Evolutionary conservation across 352 stramenopile genomes (phyloP).

Genomic region (Globisporangium echinulatum): DNA sequence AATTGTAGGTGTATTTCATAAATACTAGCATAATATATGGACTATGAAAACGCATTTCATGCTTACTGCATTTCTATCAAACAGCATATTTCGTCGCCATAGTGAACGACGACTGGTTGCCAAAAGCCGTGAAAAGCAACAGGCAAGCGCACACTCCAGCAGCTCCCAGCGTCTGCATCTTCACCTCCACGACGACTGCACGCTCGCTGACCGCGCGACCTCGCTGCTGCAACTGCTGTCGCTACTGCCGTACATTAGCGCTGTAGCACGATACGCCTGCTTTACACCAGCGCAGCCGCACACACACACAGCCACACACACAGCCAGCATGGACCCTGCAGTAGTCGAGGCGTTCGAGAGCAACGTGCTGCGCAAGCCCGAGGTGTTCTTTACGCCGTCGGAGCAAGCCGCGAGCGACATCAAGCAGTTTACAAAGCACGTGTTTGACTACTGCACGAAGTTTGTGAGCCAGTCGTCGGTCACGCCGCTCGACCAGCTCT

Average conservation of each 20-base stretch:
- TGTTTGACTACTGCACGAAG: constrained; percentile 67
- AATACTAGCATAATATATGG: not conserved
- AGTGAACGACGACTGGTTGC: not conserved
- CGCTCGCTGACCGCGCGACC: not conserved
- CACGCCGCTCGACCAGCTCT: constrained; percentile 65
- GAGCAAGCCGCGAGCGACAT: constrained; percentile 55
- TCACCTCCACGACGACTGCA: not conserved
- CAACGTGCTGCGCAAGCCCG: constrained; percentile 63
- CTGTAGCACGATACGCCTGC: not conserved
- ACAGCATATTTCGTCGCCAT: not conserved
- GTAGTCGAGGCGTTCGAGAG: constrained; percentile 52
- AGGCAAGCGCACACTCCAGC: not conserved
- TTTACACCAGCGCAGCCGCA: no score
- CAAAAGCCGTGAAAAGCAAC: not conserved
- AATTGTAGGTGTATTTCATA: not conserved
- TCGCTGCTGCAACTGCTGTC: not conserved
- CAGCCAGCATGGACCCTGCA: constrained; percentile 43
- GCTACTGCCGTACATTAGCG: not conserved
- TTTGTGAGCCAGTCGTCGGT: constrained; percentile 38
- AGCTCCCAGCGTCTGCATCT: not conserved
- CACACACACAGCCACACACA: constrained; percentile 1
- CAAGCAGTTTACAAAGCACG: constrained; percentile 73
- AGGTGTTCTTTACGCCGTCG: constrained; percentile 81
- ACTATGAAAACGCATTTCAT: not conserved
- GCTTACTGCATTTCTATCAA: no score